Conservation (phyloP, 176 grass and related monocot species). For the Carex cristatella region DNA sequence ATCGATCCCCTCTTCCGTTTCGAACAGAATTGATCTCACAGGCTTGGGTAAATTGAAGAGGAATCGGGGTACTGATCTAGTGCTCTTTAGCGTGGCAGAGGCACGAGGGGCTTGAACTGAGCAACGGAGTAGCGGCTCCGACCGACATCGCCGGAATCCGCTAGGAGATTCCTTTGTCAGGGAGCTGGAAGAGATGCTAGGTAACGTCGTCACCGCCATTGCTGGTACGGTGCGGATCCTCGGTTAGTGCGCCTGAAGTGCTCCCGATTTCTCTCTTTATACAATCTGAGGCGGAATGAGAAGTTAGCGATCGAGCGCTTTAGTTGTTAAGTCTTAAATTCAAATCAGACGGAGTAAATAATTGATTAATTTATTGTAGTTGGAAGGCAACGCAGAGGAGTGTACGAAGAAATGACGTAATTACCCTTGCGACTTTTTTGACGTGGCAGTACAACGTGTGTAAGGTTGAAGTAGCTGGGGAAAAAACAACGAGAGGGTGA, state of each 20-base stretch:
- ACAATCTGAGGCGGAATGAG: not conserved
- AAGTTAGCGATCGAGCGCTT: conserved; percentile 1
- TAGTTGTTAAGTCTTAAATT: not conserved
- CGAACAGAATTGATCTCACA: conserved; percentile 44
- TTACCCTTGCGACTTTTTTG: conserved; percentile 3
- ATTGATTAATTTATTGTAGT: not conserved
- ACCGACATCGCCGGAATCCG: conserved; percentile 58
- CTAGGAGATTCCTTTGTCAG: conserved; percentile 34
- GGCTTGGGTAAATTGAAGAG: conserved; percentile 53
- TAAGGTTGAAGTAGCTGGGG: not conserved
- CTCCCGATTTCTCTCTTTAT: not conserved
- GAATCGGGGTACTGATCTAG: conserved; percentile 55
- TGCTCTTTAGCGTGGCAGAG: conserved; percentile 50
- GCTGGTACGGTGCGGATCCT: not conserved
- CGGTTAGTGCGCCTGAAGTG: not conserved
- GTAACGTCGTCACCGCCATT: conserved; percentile 55
- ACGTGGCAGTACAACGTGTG: not conserved
- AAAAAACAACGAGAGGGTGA: not conserved
- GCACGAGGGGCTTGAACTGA: conserved; percentile 30
- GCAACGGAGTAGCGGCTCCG: conserved; percentile 62
- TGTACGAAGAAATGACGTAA: not conserved
- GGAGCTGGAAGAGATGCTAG: conserved; percentile 1
- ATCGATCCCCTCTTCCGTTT: conserved; percentile 28
- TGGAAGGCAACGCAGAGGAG: not conserved
- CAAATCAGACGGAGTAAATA: not conserved